Percentiles rank a stretch among this genome's conserved stretches.
Conservation (phyloP, 2,329 filamentous ascomycete genomes). For the Colletotrichum tamarilloi region DNA sequence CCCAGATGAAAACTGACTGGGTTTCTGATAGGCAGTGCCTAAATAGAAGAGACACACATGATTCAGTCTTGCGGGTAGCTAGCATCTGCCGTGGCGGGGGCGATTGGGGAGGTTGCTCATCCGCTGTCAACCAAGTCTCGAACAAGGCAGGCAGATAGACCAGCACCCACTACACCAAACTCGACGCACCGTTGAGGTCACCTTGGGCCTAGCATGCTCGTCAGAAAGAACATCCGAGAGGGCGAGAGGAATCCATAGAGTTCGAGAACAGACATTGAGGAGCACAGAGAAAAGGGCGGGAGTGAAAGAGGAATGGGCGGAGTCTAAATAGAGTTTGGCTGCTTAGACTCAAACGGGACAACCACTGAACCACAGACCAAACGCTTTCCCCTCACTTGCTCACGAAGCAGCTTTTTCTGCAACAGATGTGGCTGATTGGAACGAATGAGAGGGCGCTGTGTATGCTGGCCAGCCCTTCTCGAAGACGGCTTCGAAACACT, state of each 20-base stretch:
- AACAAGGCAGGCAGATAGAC: neutral
- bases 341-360: neutral
- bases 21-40: neutral
- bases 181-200: neutral
- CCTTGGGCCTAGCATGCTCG: conserved; percentile 7
- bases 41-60: neutral
- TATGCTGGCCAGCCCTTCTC: conserved; percentile 16
- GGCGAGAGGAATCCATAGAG: neutral
- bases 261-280: conserved; percentile 10
- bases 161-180: neutral
- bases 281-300: too few relatives aligned
- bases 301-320: neutral
- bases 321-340: conserved; percentile 32
- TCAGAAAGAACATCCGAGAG: conserved; percentile 2
- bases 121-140: neutral
- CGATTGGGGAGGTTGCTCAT: neutral
- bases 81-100: neutral
- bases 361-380: neutral
- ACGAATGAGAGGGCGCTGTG: neutral
- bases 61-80: neutral
- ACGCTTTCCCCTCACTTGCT: neutral
- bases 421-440: neutral
- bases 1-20: neutral
- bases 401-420: too few relatives aligned
- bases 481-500: conserved; percentile 29